Evolutionary conservation across 2,329 filamentous ascomycete species (phyloP), one percentile per base, ranked within the genome.

Genomic region (Fusarium ramigenum): DNA sequence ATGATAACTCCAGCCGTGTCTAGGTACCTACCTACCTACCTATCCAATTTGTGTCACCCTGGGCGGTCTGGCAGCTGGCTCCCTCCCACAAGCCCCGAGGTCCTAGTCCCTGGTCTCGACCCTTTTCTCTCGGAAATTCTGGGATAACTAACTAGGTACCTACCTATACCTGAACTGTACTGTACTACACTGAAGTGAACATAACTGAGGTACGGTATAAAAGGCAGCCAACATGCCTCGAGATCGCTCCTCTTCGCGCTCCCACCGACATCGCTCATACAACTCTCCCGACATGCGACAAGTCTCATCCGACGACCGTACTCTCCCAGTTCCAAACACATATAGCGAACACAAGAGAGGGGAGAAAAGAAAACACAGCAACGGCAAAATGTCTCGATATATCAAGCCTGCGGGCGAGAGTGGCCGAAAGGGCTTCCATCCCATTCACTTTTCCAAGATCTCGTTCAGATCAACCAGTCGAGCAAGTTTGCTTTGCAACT

Each of bases 401-500:
- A 70, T 80, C 61, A 78, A 78, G 44, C 73, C 76, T 9, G 71
- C 70, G 25, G 86, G 86, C 60, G 85, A 88, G 74, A 85, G 83
- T 74, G 85, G 85, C 18, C 82, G 86, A 34, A 78, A 75, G 10
- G 84, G 85, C 46, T 81, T 87, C 62, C 81, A 85, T 54, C 84
- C 84, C 5, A 73, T 80, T 69, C 82, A 84, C 54, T 86, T 87
- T 71, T 62, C 84, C 28, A 76, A 74, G 40, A 85, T 88, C 67
- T 81, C 81, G 49, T 84, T 83, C 77, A 79, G 80, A 44, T 85
- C 83, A 23, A 82, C 85, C 5, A 85, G 83, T 75, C 80, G 80
- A n/a, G 84, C 83, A 6, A 85, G 84, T 69, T 80, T 82, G 72
- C 76, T 83, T 32, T 86, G 85, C 70, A 88, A 87, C 70, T 66